Percentiles rank a stretch among this genome's conserved stretches.
Conservation (phyloP, 73 alveolate genomes). For the Urostyla sp. region DNA sequence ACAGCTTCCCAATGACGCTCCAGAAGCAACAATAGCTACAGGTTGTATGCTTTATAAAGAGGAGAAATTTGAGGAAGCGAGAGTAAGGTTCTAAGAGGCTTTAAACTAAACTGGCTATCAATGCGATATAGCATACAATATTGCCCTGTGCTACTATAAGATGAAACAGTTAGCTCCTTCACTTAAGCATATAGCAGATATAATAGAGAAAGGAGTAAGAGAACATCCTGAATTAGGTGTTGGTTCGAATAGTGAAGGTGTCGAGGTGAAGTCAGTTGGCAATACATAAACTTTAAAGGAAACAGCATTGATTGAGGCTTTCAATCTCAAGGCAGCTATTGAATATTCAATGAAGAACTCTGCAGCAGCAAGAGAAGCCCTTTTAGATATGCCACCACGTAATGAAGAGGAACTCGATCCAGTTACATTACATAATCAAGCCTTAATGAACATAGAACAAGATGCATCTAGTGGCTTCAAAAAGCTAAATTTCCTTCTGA, state of each 20-base stretch:
- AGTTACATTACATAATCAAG: constrained; percentile 98
- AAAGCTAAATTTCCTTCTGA: constrained; percentile 87
- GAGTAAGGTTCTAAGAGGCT: constrained; percentile 92
- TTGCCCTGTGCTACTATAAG: constrained; percentile 98
- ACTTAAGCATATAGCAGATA: constrained; percentile 97
- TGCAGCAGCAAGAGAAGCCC: constrained; percentile 99
- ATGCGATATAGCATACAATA: constrained; percentile 97
- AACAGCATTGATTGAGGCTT: constrained; percentile 99
- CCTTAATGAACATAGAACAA: constrained; percentile 97
- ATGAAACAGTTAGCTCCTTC: constrained; percentile 93
- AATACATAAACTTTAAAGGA: constrained; percentile 96
- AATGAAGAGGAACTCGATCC: constrained; percentile 99
- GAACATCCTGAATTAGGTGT: constrained; percentile 99
- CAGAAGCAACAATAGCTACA: constrained; percentile 86
- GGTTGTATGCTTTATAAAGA: constrained; percentile 96
- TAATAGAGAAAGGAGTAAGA: constrained; percentile 98
- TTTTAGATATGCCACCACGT: constrained; percentile 99
- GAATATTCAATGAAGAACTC: constrained; percentile 96
- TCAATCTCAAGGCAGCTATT: constrained; percentile 98
- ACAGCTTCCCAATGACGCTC: constrained; percentile 81
- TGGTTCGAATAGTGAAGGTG: constrained; percentile 96
- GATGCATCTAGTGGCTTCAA: constrained; percentile 98
- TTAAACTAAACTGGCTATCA: constrained; percentile 90
- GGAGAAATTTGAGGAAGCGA: constrained; percentile 95
- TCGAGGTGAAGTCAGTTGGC: constrained; percentile 97